Conservation (phyloP, 192 early-diverging fungal species). For the Geranomyces variabilis region DNA sequence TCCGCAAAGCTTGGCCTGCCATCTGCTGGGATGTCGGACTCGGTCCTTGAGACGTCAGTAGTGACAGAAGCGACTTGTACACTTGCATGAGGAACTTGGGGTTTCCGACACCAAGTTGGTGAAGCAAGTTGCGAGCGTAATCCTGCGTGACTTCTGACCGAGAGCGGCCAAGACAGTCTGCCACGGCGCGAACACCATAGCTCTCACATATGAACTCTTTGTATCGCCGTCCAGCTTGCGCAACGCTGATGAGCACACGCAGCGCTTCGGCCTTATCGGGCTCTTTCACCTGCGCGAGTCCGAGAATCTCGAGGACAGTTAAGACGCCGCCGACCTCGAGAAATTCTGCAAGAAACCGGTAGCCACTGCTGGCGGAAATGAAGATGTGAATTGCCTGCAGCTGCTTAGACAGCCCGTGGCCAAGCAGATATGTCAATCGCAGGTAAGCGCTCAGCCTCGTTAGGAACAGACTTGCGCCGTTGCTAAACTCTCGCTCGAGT, state of each 20-base stretch:
- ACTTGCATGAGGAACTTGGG: constrained; percentile 68
- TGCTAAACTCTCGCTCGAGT: constrained; percentile 60
- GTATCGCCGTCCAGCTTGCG: constrained; percentile 57
- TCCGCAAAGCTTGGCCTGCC: constrained; percentile 61
- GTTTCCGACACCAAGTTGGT: constrained; percentile 61
- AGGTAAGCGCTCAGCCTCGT: constrained; percentile 62
- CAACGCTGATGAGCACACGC: constrained; percentile 51
- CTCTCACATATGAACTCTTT: constrained; percentile 72
- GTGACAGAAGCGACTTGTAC: constrained; percentile 59
- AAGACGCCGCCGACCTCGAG: constrained; percentile 67
- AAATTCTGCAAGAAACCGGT: constrained; percentile 65
- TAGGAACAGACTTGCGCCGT: constrained; percentile 64
- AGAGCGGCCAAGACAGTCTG: constrained; percentile 62
- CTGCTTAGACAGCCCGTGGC: constrained; percentile 52
- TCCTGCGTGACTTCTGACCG: constrained; percentile 62
- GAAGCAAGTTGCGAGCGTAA: constrained; percentile 58
- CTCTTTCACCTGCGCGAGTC: constrained; percentile 62
- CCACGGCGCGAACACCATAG: constrained; percentile 61
- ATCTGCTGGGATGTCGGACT: constrained; percentile 63
- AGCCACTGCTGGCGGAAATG: constrained; percentile 58
- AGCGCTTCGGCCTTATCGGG: constrained; percentile 61
- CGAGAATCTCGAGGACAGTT: constrained; percentile 63
- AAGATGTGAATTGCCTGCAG: constrained; percentile 62
- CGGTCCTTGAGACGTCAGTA: constrained; percentile 52
- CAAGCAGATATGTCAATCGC: constrained; percentile 59